Evolutionary conservation across 768 basidiomycete genomes (phyloP).

Genomic region (Pholiota microspora): DNA sequence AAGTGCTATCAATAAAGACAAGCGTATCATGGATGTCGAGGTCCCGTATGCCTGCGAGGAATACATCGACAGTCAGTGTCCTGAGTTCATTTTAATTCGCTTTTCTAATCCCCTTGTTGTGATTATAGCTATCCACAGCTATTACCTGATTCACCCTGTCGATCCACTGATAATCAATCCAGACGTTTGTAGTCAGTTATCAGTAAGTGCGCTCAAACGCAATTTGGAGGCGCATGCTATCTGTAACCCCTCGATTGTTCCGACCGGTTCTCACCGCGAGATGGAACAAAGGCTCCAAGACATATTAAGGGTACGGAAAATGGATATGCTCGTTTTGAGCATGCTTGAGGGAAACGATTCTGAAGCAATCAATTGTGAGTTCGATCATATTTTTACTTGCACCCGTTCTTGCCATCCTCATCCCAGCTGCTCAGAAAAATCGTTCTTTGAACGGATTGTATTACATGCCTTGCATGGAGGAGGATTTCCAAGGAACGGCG

Average conservation of each 20-base stretch:
- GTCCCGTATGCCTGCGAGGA: conserved; percentile 50
- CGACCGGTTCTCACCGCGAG: conserved; percentile 45
- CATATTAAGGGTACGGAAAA: conserved; percentile 44
- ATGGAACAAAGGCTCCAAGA: conserved; percentile 45
- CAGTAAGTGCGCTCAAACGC: conserved; percentile 45
- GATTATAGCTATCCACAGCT: conserved; percentile 38
- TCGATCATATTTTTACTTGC: too few species aligned
- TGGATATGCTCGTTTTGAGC: conserved; percentile 51
- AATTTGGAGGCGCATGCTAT: conserved; percentile 58
- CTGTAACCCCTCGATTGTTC: conserved; percentile 41
- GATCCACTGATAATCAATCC: conserved; percentile 53
- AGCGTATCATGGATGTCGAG: conserved; percentile 47
- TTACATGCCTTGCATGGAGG: too few species aligned
- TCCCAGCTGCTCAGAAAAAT: too few species aligned
- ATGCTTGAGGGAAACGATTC: conserved; percentile 20
- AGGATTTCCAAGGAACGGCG: too few species aligned
- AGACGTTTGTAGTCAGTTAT: conserved; percentile 37
- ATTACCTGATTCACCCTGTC: conserved; percentile 44
- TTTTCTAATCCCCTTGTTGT: not conserved
- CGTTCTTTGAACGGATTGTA: too few species aligned
- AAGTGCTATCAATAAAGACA: conserved; percentile 29
- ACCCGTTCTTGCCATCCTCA: too few species aligned
- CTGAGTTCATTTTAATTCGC: not conserved
- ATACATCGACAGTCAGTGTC: conserved; percentile 50
- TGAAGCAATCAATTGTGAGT: not conserved